These are phyloP conservation scores for Fragaria nilgerrensis DNA, from an alignment of 306 rosid species.

Conservation along the genomic window DNA sequence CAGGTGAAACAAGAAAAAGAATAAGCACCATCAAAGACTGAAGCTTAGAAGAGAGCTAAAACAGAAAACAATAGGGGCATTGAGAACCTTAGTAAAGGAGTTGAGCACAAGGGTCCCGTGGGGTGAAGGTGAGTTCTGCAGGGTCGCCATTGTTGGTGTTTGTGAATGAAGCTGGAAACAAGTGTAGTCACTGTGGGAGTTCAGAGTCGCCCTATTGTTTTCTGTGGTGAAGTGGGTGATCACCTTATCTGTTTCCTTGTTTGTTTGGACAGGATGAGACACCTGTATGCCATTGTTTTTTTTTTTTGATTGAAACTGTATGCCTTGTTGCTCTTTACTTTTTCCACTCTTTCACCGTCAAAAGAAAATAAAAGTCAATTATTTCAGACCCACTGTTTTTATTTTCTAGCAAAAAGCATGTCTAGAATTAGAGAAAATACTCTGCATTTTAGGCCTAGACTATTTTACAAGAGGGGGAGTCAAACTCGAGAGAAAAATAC, in stretches of 20 bases:
- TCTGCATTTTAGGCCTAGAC: not conserved
- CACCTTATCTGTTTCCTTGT: constrained; percentile 35
- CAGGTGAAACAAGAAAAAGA: not conserved
- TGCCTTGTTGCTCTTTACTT: constrained; percentile 12
- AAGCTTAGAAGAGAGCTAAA: not conserved
- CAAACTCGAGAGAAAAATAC: not conserved
- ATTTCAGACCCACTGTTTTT: not conserved
- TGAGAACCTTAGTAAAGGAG: constrained; percentile 64
- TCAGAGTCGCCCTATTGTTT: not conserved
- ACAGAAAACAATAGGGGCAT: not conserved
- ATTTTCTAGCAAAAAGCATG: not conserved
- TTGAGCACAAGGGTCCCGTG: constrained; percentile 54
- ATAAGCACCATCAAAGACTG: not conserved
- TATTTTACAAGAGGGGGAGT: not conserved
- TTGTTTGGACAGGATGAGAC: constrained; percentile 16
- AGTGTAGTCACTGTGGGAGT: not conserved
- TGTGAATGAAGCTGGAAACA: constrained; percentile 22
- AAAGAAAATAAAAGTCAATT: not conserved
- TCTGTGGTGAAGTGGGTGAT: constrained; percentile 11
- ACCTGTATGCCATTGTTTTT: not conserved
- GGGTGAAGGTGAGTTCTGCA: constrained; percentile 63
- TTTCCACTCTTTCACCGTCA: constrained; percentile 2
- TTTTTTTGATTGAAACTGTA: not conserved
- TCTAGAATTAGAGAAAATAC: not conserved
- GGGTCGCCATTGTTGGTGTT: constrained; percentile 56